Conservation (phyloP, 2,329 filamentous ascomycete species). For the Fusarium marasasianum region DNA sequence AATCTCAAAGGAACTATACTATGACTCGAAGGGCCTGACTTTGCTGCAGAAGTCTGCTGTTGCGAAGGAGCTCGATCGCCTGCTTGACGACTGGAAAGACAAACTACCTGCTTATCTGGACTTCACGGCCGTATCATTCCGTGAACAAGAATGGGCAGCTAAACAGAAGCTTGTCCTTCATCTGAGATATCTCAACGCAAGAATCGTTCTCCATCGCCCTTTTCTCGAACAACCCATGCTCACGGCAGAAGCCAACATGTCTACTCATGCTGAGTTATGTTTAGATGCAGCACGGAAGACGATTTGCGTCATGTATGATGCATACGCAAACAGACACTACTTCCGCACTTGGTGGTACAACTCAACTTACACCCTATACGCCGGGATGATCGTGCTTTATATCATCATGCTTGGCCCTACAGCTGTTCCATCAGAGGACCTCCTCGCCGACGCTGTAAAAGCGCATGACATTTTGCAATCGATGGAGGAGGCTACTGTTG, state of each 20-base stretch:
- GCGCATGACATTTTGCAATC: neutral
- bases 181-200: neutral
- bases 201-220: neutral
- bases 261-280: neutral
- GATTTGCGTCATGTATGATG: neutral
- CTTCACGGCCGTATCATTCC: neutral
- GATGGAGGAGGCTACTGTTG: neutral
- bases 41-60: neutral
- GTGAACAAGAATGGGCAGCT: neutral
- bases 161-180: neutral
- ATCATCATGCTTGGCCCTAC: slow-evolving; percentile 5
- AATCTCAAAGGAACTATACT: neutral
- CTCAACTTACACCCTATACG: slow-evolving; percentile 1
- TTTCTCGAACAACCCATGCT: neutral
- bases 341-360: slow-evolving; percentile 15
- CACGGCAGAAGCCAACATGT: neutral
- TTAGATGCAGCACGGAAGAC: neutral
- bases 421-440: neutral
- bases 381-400: slow-evolving; percentile 10
- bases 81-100: neutral
- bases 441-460: neutral
- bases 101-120: neutral
- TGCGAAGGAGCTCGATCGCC: neutral
- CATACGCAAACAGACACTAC: neutral
- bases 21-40: neutral